Percentiles rank a stretch among this genome's conserved stretches.
phyloP scores from a whole-genome alignment of 2,329 filamentous ascomycete genomes.

The Penicillium sp. region DNA sequence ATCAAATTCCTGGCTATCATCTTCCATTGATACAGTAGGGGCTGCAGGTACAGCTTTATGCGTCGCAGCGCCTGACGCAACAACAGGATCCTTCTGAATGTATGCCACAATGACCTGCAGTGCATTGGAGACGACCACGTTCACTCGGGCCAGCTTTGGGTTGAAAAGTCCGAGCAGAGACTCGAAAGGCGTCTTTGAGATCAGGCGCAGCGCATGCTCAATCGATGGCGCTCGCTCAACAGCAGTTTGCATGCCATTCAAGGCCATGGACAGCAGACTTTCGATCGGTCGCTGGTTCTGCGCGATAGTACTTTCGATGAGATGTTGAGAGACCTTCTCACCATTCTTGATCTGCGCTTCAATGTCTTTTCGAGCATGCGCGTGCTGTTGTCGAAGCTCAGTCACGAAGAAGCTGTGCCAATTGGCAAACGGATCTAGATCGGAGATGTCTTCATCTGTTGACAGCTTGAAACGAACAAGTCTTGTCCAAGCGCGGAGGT shows the following conservation, averaged over 20 bases:
- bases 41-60: constrained; percentile 15
- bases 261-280: constrained; percentile 54
- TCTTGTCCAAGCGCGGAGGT: constrained; percentile 59
- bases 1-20: constrained; percentile 67
- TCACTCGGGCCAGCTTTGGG: constrained; percentile 46
- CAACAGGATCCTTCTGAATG: constrained; percentile 30
- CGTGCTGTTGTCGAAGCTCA: constrained; percentile 57
- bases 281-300: constrained; percentile 61
- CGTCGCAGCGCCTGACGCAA: constrained; percentile 20
- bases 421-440: constrained; percentile 51
- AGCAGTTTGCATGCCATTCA: constrained; percentile 53
- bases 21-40: constrained; percentile 41
- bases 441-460: constrained; percentile 48
- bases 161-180: constrained; percentile 56
- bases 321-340: constrained; percentile 45
- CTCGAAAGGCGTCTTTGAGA: constrained; percentile 48
- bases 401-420: constrained; percentile 59
- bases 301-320: constrained; percentile 55
- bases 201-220: constrained; percentile 44
- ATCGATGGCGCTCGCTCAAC: constrained; percentile 46
- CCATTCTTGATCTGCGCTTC: constrained; percentile 52
- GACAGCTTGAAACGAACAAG: constrained; percentile 60
- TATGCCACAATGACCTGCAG: constrained; percentile 52
- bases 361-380: constrained; percentile 58
- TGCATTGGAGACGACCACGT: constrained; percentile 51